Evolutionary conservation across 805 yeast genomes (phyloP), one percentile per base, ranked within the genome.

Genomic region (Candida easanensis): DNA sequence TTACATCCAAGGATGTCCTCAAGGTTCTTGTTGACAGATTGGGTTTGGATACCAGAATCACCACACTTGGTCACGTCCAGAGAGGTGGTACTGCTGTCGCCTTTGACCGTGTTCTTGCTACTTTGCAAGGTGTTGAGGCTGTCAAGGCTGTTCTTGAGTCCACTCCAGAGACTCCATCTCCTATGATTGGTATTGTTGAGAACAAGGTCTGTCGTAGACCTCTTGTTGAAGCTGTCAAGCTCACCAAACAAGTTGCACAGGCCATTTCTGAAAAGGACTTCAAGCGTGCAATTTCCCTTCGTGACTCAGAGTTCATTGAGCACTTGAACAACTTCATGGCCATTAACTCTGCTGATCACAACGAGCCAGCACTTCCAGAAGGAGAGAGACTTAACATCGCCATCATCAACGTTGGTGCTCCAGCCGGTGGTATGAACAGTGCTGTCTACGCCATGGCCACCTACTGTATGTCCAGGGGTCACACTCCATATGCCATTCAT

Each of bases 11-110:
- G 25, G 80, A 80, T 50, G 98, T 93, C 46, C 83, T 84, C 66
- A 80, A 88, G 40, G 93, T 84, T 15, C 73, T 93, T 46, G 87
- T 86, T 36, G 82, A 82, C 74, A 50, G 95, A 42, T 22, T 93
- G 49, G 96, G 96, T 10, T 76, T 93, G 43, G 99, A 93, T 63
- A 91, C 98, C 5, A 81, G 98, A 64, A 83, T 91, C 57, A 93
- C 99, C 33, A 88, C 95, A 11, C 74, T 93, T 56, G 99, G 99
- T 43, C 99, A 93, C 64, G 97, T 93, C 41, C 99, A 93, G 73
- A 80, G 99, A 69, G 99, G 99, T 70, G 99, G 99, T 66, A 79
- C 96, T 36, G 97, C 99, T 19, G 97, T 90, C 42, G 97, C 98
- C 2, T 88, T 76, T 57, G 99, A 93, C 65, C 79, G 99, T 62